phyloP scores from a whole-genome alignment of 768 basidiomycete species.

The Trametopsis cervina region DNA sequence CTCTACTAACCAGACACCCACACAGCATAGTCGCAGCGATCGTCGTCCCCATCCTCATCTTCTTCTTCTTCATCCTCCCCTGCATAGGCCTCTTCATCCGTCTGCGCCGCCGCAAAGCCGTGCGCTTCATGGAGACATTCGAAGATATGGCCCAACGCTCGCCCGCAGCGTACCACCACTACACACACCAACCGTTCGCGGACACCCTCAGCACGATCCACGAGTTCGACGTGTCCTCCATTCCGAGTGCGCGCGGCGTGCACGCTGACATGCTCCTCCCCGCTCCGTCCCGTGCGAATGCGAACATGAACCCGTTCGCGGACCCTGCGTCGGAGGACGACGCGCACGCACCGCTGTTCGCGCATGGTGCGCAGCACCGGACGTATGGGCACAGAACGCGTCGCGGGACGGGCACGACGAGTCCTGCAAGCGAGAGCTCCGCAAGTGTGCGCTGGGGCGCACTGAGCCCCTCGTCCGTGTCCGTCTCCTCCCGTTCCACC shows the following conservation, averaged over 20 bases:
- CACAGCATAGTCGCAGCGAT: conserved; percentile 1
- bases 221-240: conserved; percentile 5
- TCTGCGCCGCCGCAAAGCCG: conserved; percentile 1
- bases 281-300: neutral
- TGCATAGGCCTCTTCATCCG: conserved; percentile 6
- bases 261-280: conserved; percentile 5
- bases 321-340: conserved; percentile 3
- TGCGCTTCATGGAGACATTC: conserved; percentile 5
- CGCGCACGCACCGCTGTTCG: conserved; percentile 5
- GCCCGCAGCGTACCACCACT: neutral
- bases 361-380: neutral
- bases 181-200: neutral
- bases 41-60: conserved; percentile 7
- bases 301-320: conserved; percentile 2
- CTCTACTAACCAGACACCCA: neutral
- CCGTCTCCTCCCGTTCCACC: neutral
- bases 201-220: conserved; percentile 1
- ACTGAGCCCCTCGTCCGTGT: conserved; percentile 2
- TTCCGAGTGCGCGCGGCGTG: conserved; percentile 5
- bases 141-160: neutral
- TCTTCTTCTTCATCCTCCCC: conserved; percentile 1
- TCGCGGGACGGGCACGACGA: neutral
- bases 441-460: neutral
- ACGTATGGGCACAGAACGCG: neutral
- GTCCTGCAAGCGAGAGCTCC: neutral